Base-by-base conservation (phyloP, 2,329 filamentous ascomycete species). In the Pestalotiopsis sp. region DNA sequence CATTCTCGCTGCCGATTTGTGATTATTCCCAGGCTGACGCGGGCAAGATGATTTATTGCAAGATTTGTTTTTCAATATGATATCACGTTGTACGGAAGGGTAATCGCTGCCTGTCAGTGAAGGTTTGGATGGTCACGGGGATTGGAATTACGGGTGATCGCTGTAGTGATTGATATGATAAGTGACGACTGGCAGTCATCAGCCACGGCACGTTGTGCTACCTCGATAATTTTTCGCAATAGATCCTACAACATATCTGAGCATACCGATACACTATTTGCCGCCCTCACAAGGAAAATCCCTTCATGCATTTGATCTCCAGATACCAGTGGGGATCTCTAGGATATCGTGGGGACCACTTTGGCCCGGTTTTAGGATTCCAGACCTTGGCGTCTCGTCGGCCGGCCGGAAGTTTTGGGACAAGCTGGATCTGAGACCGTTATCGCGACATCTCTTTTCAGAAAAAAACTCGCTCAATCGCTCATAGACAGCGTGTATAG, bases 311-410 rank as follows among this genome's bases (percentile, higher is more conserved):
- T 20, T 36, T 27, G 61, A 64, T 64, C 41, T 45, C 39, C 61
- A 23, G 20, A 36, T 49, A 64, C 49, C 39, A 25, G 61, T 64
- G 61, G 61, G 25, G 61, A 45, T 31, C 31, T 36, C 31, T 36
- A 9, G 31, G 14, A 23, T 27, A 25, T 52, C 59, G 61, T 64
- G 61, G 61, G 41, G 61, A 64, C 31, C 39, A 25, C n/a, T 25
- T 49, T 31, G 38, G 25, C 38, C 39, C 39, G 61, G 61, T 45
- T 64, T 62, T 45, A 20, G 31, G n/a, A 56, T 56, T 36, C 63
- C 63, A 66, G 49, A 66, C 63, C 63, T 57, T 45, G 63, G 63
- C 31, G 63, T 38, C 45, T 66, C 63, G 45, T 66, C 49, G 63
- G 63, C 49, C 49, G 23, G 17, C 63, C 36, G 27, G 23, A 52